A percentile compares a stretch with the other conserved stretches of the same genome.
Evolutionary conservation across 768 basidiomycete species (phyloP).

Genomic region (Phallus indusiatus): DNA sequence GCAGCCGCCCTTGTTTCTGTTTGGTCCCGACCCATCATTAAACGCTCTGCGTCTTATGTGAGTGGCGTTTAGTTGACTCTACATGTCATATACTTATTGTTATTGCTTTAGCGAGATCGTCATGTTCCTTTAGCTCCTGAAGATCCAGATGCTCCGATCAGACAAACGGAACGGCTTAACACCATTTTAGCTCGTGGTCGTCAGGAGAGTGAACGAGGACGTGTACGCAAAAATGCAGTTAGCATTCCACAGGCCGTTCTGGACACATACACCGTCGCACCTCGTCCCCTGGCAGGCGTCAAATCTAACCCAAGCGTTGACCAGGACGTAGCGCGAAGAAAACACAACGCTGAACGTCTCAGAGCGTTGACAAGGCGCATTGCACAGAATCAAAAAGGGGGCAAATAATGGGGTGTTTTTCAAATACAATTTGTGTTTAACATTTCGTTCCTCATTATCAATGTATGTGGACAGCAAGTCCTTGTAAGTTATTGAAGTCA

Average conservation of each 20-base stretch:
- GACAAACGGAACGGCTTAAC: slow-evolving; percentile 47
- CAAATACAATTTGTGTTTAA: not conserved
- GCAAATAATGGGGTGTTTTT: not conserved
- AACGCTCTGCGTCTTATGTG: slow-evolving; percentile 68
- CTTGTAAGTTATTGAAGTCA: not conserved
- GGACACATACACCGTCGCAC: slow-evolving; percentile 74
- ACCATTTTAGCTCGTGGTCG: slow-evolving; percentile 60
- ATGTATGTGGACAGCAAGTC: not conserved
- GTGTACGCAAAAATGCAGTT: slow-evolving; percentile 71
- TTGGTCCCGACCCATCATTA: slow-evolving; percentile 91
- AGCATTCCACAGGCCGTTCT: slow-evolving; percentile 71
- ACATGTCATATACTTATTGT: not conserved
- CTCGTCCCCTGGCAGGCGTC: slow-evolving; percentile 43
- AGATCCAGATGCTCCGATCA: slow-evolving; percentile 26
- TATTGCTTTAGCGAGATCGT: slow-evolving; percentile 38
- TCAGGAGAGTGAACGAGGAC: slow-evolving; percentile 51
- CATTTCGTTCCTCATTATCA: not conserved
- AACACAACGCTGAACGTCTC: slow-evolving; percentile 65
- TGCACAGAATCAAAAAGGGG: slow-evolving; percentile 8
- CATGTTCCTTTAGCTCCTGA: slow-evolving; percentile 51
- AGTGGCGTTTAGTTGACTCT: slow-evolving; percentile 3
- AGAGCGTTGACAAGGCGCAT: slow-evolving; percentile 40
- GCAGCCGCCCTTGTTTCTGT: slow-evolving; percentile 76
- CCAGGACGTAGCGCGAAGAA: slow-evolving; percentile 62
- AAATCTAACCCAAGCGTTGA: slow-evolving; percentile 55